Evolutionary conservation across 2,329 filamentous ascomycete genomes (phyloP), one percentile per base, ranked within the genome.

Genomic region (Ophiostoma angusticollis): DNA sequence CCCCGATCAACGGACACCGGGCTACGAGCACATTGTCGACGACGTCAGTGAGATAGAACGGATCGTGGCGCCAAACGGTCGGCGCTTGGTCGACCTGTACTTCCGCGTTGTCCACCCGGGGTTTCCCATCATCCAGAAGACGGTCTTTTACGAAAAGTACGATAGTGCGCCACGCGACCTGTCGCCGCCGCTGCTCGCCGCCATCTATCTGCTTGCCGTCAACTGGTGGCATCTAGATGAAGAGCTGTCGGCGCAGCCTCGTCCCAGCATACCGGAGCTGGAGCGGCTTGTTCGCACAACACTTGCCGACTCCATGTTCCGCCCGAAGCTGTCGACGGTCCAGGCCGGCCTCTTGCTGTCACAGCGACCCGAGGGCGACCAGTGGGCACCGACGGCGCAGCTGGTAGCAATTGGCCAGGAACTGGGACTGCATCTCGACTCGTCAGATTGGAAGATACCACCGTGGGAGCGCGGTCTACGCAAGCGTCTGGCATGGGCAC

Each of bases 1-100:
- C 43, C 79, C 81, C 39, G 84, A 91, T 60, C 68, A 73, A 50
- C 72, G 70, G 53, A 84, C 82, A 6, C 74, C 77, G 31, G 78
- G 81, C 28, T 72, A 80, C 53, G 78, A 82, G 51, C 80, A 82
- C 58, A 70, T 82, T 48, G 60, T 65, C 32, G 72, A 80, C 38
- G 78, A 84, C 48, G 61, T 76, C 47, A 76, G 80, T 47, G 51
- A 55, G 46, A 77, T 93, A 50, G 83, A 93, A 61, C 71, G 72
- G 39, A 67, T 74, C 28, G 73, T 84, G 5, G 67, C 68, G 18
- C 72, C 76, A 4, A 68, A 81, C 47, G 78, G 78, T 14, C 66
- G 67, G 35, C 68, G 68, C 8, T 58, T 84, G 32, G 66, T 84
- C 46, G 73, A 78, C 47, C 63, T 82, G 16, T 83, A 81, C 59